Conservation (phyloP, 306 rosid species). For the Cicer cuneatum region DNA sequence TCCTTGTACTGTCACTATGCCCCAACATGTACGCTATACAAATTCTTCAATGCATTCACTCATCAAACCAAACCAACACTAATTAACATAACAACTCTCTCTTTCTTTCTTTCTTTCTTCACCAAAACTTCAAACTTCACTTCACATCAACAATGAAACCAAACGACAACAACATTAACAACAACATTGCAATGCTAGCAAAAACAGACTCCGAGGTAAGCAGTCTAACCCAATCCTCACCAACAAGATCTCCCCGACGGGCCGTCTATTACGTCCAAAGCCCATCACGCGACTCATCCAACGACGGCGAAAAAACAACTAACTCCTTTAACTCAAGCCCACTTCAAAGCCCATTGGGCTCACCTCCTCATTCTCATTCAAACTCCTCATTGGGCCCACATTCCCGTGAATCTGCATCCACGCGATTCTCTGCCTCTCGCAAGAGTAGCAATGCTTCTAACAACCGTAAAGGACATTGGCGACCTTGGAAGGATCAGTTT, state of each 20-base stretch:
- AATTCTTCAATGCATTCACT: constrained; percentile 39
- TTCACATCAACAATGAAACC: constrained; percentile 17
- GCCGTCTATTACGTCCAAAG: constrained; percentile 82
- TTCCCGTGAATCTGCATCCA: constrained; percentile 91
- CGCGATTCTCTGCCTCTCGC: constrained; percentile 79
- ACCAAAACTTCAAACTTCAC: neutral
- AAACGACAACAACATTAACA: neutral
- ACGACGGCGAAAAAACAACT: constrained; percentile 88
- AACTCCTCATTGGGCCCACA: constrained; percentile 86
- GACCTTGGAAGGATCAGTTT: constrained; percentile 70
- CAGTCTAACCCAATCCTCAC: constrained; percentile 81
- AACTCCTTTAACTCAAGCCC: constrained; percentile 88
- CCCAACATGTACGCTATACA: constrained; percentile 53
- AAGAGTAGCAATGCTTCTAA: constrained; percentile 38
- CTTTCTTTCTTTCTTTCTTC: neutral
- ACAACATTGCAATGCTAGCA: constrained; percentile 54
- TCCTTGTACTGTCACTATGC: neutral
- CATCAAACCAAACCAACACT: neutral
- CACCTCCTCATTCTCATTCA: constrained; percentile 94
- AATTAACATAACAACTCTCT: neutral
- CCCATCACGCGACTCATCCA: constrained; percentile 86
- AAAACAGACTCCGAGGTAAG: constrained; percentile 95
- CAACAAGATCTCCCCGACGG: constrained; percentile 69
- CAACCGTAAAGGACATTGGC: constrained; percentile 54
- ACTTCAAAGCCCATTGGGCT: constrained; percentile 80